Percentiles rank a stretch among this genome's conserved stretches.
Conservation (phyloP, 768 basidiomycete genomes). For the Lactifluus volemus region DNA sequence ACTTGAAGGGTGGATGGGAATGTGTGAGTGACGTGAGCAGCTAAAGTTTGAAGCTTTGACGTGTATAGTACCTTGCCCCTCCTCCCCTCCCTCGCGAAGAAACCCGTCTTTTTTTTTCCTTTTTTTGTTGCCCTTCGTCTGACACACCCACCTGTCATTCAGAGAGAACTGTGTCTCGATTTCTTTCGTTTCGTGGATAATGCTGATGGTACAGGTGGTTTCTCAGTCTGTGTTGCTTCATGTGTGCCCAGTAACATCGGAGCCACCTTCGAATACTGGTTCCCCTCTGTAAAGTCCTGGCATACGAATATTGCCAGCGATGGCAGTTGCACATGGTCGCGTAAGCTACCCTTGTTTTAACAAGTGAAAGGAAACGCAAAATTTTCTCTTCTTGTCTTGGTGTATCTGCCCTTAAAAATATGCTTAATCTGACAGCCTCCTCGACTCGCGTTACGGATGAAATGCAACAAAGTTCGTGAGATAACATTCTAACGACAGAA, state of each 20-base stretch:
- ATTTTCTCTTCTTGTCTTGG: no score
- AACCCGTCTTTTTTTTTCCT: neutral
- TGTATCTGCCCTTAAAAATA: neutral
- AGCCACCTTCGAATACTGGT: no score
- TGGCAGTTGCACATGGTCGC: no score
- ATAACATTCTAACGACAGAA: neutral
- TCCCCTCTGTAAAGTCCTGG: no score
- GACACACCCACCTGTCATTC: no score
- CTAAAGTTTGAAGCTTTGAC: conserved; percentile 30
- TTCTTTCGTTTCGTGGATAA: neutral
- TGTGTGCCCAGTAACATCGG: no score
- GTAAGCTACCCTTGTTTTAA: no score
- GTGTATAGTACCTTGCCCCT: conserved; percentile 5
- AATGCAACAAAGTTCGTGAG: neutral
- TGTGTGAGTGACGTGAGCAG: conserved; percentile 94
- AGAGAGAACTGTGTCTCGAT: neutral
- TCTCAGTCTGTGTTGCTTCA: no score
- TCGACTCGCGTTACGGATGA: neutral
- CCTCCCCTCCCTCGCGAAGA: neutral
- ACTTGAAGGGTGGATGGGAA: conserved; percentile 90
- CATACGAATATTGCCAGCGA: no score
- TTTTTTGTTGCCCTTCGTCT: neutral
- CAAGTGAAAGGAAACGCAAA: no score
- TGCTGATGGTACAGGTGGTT: no score
- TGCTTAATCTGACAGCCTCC: neutral